Evolutionary conservation across 306 rosid species (phyloP), one percentile per base, ranked within the genome.

Genomic region (Cicer chorassanicum): DNA sequence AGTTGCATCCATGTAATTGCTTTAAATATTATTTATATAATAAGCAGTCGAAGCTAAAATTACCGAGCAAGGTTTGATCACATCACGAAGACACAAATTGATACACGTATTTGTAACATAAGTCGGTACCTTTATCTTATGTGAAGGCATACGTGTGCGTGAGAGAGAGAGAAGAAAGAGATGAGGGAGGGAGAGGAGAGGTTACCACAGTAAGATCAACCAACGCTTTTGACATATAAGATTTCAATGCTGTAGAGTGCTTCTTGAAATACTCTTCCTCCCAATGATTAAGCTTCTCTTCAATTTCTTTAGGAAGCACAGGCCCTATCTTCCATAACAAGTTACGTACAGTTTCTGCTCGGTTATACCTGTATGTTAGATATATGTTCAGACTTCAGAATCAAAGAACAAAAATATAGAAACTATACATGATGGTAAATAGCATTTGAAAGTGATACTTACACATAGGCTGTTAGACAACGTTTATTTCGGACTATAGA

Each of bases 191-290:
- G 64, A 68, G 54, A 46, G 55, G 46, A 81, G 75, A 74, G 73
- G 21, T 84, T 89, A 93, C 98, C 97, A 94, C 97, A 60, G 91
- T 90, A 74, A 91, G 82, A 78, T 90, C 95, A 36, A 94, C 87
- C 24, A 79, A 73, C 74, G 81, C 45, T 70, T 69, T 84, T 9
- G 91, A 81, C 97, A 90, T 90, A 39, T 90, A 91, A 42, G 82
- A 75, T 81, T 77, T 88, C 79, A 94, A 59, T 63, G 93, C 87
- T 9, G 80, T 72, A 74, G 92, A 92, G 79, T 88, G 95, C 72
- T 84, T 88, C 90, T 82, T 88, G 75, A 88, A 88, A 84, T 92
- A 89, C 73, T 84, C 93, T 84, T 84, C 82, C 89, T 94, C 93
- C 8, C 74, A 39, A 72, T 91, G 88, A 82, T 86, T 77, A 76